phyloP scores from a whole-genome alignment of 176 grass and related monocot species.

The Oryza rufipogon region DNA sequence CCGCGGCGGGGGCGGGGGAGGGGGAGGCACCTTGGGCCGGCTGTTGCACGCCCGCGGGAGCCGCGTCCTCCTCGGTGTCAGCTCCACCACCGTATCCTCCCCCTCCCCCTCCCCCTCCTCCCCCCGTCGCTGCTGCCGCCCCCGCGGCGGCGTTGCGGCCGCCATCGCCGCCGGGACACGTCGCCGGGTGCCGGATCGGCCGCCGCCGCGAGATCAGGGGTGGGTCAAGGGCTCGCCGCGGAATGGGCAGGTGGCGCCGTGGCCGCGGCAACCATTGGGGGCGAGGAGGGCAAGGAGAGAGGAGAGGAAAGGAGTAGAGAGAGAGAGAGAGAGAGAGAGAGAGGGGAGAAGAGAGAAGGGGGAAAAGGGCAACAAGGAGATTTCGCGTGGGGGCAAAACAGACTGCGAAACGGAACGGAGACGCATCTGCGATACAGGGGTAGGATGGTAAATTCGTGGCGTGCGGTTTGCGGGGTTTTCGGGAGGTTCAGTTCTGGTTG shows the following conservation, averaged over 20 bases:
- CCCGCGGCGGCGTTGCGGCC: slow-evolving; percentile 24
- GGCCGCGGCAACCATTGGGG: slow-evolving; percentile 46
- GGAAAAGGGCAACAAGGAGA: slow-evolving; percentile 43
- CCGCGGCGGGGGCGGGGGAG: slow-evolving; percentile 38
- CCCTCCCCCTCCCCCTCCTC: neutral
- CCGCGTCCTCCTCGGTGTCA: slow-evolving; percentile 49
- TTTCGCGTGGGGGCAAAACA: slow-evolving; percentile 40
- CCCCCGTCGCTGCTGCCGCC: neutral
- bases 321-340: neutral
- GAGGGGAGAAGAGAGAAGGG: slow-evolving; percentile 1
- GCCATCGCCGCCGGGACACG: slow-evolving; percentile 37
- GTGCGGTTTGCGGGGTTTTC: neutral
- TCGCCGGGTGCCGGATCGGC: slow-evolving; percentile 8
- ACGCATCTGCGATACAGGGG: slow-evolving; percentile 17
- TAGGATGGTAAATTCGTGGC: slow-evolving; percentile 26
- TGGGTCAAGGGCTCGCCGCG: slow-evolving; percentile 37
- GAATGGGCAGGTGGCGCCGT: slow-evolving; percentile 35
- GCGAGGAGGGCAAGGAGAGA: slow-evolving; percentile 1
- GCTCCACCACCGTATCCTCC: neutral
- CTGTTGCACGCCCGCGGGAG: slow-evolving; percentile 82
- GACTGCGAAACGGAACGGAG: slow-evolving; percentile 27
- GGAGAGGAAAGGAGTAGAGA: slow-evolving; percentile 36
- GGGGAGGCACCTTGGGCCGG: slow-evolving; percentile 37
- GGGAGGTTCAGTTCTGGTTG: slow-evolving; percentile 23
- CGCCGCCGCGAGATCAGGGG: slow-evolving; percentile 14